Conservation (phyloP, 1,139 yeast species). For the Suhomyces panamericanus region DNA sequence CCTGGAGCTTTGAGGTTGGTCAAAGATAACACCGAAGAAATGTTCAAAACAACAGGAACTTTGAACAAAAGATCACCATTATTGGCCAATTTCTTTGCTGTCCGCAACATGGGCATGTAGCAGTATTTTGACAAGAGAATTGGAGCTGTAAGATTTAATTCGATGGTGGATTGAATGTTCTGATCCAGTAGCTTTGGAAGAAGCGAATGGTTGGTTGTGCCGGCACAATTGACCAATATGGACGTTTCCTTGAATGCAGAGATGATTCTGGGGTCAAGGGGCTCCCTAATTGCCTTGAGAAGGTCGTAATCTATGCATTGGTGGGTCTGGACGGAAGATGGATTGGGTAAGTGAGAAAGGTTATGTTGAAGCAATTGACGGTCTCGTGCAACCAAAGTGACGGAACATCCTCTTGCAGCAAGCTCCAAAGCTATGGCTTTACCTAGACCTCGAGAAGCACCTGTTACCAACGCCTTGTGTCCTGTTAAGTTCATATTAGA, state of each 20-base stretch:
- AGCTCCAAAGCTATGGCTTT: conserved; percentile 58
- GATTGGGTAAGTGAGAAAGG: conserved; percentile 33
- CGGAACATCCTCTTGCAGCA: conserved; percentile 60
- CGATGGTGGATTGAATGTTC: conserved; percentile 50
- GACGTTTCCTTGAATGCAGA: conserved; percentile 30
- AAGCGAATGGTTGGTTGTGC: conserved; percentile 64
- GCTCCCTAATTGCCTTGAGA: conserved; percentile 4
- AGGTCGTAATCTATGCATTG: conserved; percentile 55
- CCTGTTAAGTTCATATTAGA: conserved; percentile 16
- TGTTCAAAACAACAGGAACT: conserved; percentile 50
- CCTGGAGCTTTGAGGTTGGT: conserved; percentile 51
- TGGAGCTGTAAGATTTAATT: conserved; percentile 66
- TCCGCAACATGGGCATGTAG: conserved; percentile 49
- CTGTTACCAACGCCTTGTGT: conserved; percentile 65
- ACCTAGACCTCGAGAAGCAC: conserved; percentile 88
- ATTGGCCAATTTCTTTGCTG: conserved; percentile 12
- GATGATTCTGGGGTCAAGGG: conserved; percentile 14
- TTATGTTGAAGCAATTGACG: conserved; percentile 36
- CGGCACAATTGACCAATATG: conserved; percentile 78
- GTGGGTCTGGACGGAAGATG: conserved; percentile 43
- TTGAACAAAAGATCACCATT: background rate
- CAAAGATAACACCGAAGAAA: conserved; percentile 69
- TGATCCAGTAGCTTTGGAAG: conserved; percentile 45
- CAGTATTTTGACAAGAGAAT: conserved; percentile 54
- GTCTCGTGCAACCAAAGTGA: conserved; percentile 63